Evolutionary conservation across 2,329 filamentous ascomycete genomes (phyloP), one percentile per base, ranked within the genome.

Genomic region (Scedosporium apiospermum): DNA sequence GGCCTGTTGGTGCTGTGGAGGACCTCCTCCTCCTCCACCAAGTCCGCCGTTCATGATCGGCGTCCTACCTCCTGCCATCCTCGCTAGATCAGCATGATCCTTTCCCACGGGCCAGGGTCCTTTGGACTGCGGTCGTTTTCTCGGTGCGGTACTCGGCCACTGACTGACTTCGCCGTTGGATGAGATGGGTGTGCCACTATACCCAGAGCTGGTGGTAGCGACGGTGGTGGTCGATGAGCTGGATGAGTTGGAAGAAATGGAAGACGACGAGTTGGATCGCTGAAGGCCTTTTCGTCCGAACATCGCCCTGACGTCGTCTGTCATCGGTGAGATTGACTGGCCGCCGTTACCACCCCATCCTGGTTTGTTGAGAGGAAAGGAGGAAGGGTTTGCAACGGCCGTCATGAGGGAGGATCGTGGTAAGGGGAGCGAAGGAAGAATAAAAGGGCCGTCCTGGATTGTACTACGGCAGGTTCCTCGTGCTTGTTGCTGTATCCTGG

Each of bases 181-280:
- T 23, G 78, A 75, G 64, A 79, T 75, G 62, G 77, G 75, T 63
- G 79, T 82, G 67, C 85, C 86, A 82, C 88, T 89, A 67, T 82
- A 72, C 70, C 85, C 85, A 27, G 83, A 79, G 59, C 82, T 79
- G 70, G 84, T 80, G 63, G 84, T 82, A 46, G 84, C 82, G 65
- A 89, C 78, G 62, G 88, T 89, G 2, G 88, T 85, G 10, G 77
- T 80, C 5, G 85, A 87, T 16, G 84, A 82, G 63, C 76, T 76
- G 38, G 85, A 87, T 1, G 81, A 77, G 49, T 79, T 84, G 59
- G 86, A 85, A 14, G 90, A 89, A 66, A 96, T 81, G 57, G 93
- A 96, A 3, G 92, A 96, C 64, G 91, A 95, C 42, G 93, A 98
- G 80, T 91, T 96, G 71, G 88, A 88, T 73, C 93, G 87, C 74